Percentiles rank a stretch among this genome's conserved stretches.
Conservation (phyloP, 2,329 filamentous ascomycete species). For the Cercospora nicotianae region DNA sequence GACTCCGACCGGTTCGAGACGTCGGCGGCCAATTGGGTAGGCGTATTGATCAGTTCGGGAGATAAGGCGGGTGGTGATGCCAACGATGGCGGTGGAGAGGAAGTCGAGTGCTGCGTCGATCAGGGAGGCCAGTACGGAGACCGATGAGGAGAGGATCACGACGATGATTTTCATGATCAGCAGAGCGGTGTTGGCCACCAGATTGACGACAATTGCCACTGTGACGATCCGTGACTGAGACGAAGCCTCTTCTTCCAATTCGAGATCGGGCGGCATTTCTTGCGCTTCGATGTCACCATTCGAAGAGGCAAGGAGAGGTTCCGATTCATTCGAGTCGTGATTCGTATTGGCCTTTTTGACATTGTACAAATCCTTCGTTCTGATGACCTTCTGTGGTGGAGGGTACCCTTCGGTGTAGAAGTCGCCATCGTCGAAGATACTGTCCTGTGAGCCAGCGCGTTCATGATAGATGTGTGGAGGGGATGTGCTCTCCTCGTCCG, state of each 20-base stretch:
- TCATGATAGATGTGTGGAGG: slow-evolving; percentile 29
- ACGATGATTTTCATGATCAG: slow-evolving; percentile 76
- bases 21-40: slow-evolving; percentile 75
- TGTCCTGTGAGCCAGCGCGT: slow-evolving; percentile 28
- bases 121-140: slow-evolving; percentile 76
- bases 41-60: slow-evolving; percentile 70
- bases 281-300: slow-evolving; percentile 16
- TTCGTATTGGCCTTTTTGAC: slow-evolving; percentile 58
- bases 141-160: slow-evolving; percentile 73
- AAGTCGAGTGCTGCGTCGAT: slow-evolving; percentile 81
- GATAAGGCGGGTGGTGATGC: slow-evolving; percentile 73
- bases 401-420: slow-evolving; percentile 28
- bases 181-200: slow-evolving; percentile 73
- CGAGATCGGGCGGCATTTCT: slow-evolving; percentile 67
- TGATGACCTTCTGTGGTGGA: slow-evolving; percentile 58
- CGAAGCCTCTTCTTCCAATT: slow-evolving; percentile 67
- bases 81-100: slow-evolving; percentile 77
- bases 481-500: slow-evolving; percentile 21
- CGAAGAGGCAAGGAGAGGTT: slow-evolving; percentile 36
- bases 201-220: slow-evolving; percentile 85
- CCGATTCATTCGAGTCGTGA: slow-evolving; percentile 44
- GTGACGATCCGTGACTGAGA: slow-evolving; percentile 74
- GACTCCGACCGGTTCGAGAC: slow-evolving; percentile 76
- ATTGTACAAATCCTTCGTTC: slow-evolving; percentile 84
- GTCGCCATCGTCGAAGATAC: slow-evolving; percentile 25